Conservation (phyloP, 805 yeast species). For the Saturnispora kantuleensis region DNA sequence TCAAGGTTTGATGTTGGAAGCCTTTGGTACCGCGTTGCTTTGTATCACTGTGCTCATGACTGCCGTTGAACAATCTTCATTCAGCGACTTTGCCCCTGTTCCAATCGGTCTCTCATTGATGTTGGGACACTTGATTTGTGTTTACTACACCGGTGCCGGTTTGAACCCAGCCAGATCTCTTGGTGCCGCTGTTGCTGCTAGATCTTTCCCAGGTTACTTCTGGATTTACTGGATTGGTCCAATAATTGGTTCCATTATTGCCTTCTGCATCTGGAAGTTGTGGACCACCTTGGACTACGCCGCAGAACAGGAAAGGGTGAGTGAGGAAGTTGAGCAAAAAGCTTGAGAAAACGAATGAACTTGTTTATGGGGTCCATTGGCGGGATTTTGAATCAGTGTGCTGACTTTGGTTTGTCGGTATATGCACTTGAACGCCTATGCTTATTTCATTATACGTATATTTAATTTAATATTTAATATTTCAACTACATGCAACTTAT, state of each 20-base stretch:
- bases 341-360: background rate
- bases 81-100: slow-evolving; percentile 71
- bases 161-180: slow-evolving; percentile 84
- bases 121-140: slow-evolving; percentile 71
- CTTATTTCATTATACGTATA: no score
- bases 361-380: background rate
- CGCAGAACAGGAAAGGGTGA: background rate
- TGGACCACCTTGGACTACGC: slow-evolving; percentile 33
- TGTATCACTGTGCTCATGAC: slow-evolving; percentile 70
- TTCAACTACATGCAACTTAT: no score
- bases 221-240: slow-evolving; percentile 96
- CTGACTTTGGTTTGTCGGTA: no score
- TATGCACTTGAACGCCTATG: no score
- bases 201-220: slow-evolving; percentile 68
- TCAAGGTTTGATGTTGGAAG: slow-evolving; percentile 74
- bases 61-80: slow-evolving; percentile 74
- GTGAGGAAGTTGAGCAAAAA: background rate
- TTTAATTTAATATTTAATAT: no score
- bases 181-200: slow-evolving; percentile 60
- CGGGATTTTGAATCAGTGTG: no score
- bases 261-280: slow-evolving; percentile 57
- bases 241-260: slow-evolving; percentile 54
- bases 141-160: slow-evolving; percentile 85
- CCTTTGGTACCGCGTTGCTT: slow-evolving; percentile 65
- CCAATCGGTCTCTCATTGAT: slow-evolving; percentile 76